A percentile compares a stretch with the other conserved stretches of the same genome.
Evolutionary conservation across 306 rosid genomes (phyloP).

Genomic region (Citrullus colocynthis): DNA sequence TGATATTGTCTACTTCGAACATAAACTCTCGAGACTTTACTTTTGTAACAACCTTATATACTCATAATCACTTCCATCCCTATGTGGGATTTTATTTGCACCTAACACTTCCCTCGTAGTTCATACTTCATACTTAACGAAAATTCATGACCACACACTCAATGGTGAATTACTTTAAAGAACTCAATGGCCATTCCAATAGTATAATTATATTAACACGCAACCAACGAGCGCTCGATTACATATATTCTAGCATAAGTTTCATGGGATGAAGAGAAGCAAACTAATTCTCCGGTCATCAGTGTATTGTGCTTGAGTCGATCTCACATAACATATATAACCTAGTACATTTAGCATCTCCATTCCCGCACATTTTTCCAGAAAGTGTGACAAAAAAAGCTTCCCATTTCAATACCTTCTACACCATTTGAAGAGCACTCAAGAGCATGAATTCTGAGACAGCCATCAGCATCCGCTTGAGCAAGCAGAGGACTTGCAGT

Average conservation of each 20-base stretch:
- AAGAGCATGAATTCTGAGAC: slow-evolving; percentile 51
- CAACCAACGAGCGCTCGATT: not conserved
- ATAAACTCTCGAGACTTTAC: too few relatives aligned
- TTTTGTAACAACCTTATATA: too few relatives aligned
- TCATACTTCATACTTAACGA: not conserved
- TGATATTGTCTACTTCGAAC: too few relatives aligned
- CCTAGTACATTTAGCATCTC: not conserved
- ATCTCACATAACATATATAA: not conserved
- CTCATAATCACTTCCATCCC: too few relatives aligned
- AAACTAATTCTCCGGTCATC: not conserved
- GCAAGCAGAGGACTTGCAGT: slow-evolving; percentile 40
- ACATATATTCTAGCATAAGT: not conserved
- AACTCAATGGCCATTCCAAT: not conserved
- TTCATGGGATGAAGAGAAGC: not conserved
- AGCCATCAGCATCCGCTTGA: slow-evolving; percentile 79
- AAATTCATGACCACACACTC: not conserved
- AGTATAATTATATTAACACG: not conserved
- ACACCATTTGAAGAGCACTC: slow-evolving; percentile 22
- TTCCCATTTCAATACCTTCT: slow-evolving; percentile 30
- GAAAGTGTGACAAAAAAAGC: not conserved
- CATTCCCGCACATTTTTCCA: not conserved
- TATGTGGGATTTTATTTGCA: too few relatives aligned
- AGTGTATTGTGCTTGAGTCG: not conserved
- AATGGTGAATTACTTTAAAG: not conserved
- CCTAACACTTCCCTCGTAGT: too few relatives aligned